Evolutionary conservation across 148 eudicot genomes (phyloP), one percentile per base, ranked within the genome.

Genomic region (Pouteria glomerata): DNA sequence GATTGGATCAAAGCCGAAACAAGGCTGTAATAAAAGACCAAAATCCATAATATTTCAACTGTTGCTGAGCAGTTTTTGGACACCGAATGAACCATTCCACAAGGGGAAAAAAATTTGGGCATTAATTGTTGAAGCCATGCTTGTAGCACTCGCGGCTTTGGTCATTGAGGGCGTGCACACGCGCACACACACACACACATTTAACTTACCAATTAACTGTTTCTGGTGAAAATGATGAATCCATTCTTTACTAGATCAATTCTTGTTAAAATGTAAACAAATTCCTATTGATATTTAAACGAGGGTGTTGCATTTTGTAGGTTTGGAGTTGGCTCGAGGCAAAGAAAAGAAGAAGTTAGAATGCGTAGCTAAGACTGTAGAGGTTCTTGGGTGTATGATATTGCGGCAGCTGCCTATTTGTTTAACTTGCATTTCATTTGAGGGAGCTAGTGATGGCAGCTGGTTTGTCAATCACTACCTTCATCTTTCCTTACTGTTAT

Each of bases 261-360:
- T 30, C 33, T 63, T 23, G 19, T 51, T 45, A 51, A 33, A 12
- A 18, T 11, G 3, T 12, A 3, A 3, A 29, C 6, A 48, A 5
- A n/a, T 31, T 33, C 39, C n/a, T 21, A 39, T 59, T 15, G 63
- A 11, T 59, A 10, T 12, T 18, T 1, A 61, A 37, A 0, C 15
- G 63, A 68, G n/a, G 8, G 45, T 21, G 13, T 68, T 13, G 23
- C 45, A 41, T 69, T 31, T 37, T 69, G 72, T 62, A 69, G 72
- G 72, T 24, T 53, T 55, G 72, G 24, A 55, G 26, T 69, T 69
- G 50, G 60, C 72, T 34, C 2, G 67, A 37, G 50, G 67, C 14
- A 34, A 35, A 14, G 61, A 69, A 57, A 37, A 23, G n/a, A 11
- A 63, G 23, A 26, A 26, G 66, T 34, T 61, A 45, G 35, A n/a